Conservation (phyloP, 495 filamentous ascomycete genomes). For the Trichoderma orchidacearum region DNA sequence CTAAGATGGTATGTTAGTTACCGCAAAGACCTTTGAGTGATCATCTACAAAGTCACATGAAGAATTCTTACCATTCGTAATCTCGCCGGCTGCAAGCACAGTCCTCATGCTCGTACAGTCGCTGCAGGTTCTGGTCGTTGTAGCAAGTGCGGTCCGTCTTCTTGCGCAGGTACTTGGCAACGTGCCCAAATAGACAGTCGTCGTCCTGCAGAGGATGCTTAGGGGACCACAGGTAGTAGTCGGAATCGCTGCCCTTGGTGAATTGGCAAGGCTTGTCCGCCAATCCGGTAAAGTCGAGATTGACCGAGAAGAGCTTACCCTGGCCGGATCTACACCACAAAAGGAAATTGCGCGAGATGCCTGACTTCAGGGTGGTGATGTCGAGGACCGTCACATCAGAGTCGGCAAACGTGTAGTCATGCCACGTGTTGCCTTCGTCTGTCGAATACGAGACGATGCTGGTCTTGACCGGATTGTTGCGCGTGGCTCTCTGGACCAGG, state of each 20-base stretch:
- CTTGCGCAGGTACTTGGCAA: constrained; percentile 83
- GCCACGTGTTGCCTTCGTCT: constrained; percentile 69
- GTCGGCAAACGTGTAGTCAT: constrained; percentile 56
- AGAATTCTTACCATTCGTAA: constrained; percentile 72
- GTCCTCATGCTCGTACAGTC: constrained; percentile 52
- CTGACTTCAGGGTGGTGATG: constrained; percentile 79
- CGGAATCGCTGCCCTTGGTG: constrained; percentile 37
- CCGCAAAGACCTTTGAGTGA: constrained; percentile 1
- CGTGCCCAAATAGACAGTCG: constrained; percentile 85
- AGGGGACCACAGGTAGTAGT: constrained; percentile 76
- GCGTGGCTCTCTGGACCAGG: constrained; percentile 49
- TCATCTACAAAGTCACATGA: not conserved
- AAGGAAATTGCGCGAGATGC: constrained; percentile 77
- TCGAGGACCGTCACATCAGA: constrained; percentile 54
- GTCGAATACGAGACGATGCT: constrained; percentile 61
- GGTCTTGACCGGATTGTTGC: constrained; percentile 29
- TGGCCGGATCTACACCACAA: constrained; percentile 61
- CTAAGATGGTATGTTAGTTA: constrained; percentile 29
- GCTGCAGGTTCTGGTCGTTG: constrained; percentile 55
- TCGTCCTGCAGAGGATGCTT: constrained; percentile 59
- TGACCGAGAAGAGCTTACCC: constrained; percentile 48
- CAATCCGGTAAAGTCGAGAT: constrained; percentile 77
- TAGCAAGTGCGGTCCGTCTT: constrained; percentile 58
- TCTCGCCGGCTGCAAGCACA: constrained; percentile 75
- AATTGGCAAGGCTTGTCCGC: constrained; percentile 56